Evolutionary conservation across 208 protist genomes (phyloP), one percentile per base, ranked within the genome.

Genomic region (Zelonia costaricensis): DNA sequence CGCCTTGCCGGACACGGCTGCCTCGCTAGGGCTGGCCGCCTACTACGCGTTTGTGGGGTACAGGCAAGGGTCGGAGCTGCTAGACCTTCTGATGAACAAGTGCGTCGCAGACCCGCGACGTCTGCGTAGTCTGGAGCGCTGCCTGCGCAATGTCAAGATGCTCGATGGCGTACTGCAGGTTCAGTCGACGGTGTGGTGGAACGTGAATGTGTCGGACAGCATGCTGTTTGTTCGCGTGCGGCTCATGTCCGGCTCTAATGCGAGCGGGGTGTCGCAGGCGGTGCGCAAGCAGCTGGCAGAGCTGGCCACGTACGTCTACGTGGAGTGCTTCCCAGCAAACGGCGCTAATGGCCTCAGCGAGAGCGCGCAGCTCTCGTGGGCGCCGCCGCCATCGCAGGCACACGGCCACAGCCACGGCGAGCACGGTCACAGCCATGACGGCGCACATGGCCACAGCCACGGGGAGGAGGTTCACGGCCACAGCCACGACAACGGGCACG

Each of bases 1-100:
- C 20, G 31, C 53, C 5, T 2, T 63, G 5, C 30, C 51, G 13
- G 46, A 86, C 38, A 57, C 65, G n/a, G 27, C 40, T 3, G 49
- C 27, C 0, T 38, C 75, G 22, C 35, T 93, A 0, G 12, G 77
- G 1, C 33, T 86, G 20, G 55, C 73, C 3, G 31, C 35, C 3
- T 79, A 82, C 30, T 74, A 78, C 25, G 58, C 74, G 23, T 58
- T 42, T 31, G 52, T 73, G 0, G 48, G 74, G 23, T 54, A 56
- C 27, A 42, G 20, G 4, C 47, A 78, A 22, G 78, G 71, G 4
- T 28, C 42, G 10, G 36, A 44, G 27, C 77, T 89, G 69, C 49
- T 74, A 12, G 80, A 76, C 68, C n/a, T 88, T 25, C 72, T 93
- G 2, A 55, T 89, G 54, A 93, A 93, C 75, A 91, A 88, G 49